phyloP scores from a whole-genome alignment of 495 filamentous ascomycete species.

The Neurospora hispaniola region DNA sequence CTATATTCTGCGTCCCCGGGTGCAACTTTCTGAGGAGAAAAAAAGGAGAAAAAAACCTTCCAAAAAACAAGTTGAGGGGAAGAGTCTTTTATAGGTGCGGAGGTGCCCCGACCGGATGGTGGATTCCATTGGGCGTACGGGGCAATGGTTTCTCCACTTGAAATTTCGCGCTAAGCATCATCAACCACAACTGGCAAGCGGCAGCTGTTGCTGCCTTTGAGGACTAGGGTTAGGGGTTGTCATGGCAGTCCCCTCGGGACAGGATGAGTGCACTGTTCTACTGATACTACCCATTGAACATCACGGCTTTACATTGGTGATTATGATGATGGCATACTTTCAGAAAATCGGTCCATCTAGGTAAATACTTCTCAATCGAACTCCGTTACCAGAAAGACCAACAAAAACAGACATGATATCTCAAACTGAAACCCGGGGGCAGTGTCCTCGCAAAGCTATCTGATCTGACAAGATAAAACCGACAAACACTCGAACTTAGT shows the following conservation, averaged over 20 bases:
- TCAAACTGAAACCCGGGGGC: background rate
- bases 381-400: background rate
- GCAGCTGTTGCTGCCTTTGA: background rate
- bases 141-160: background rate
- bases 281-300: background rate
- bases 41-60: constrained; percentile 10
- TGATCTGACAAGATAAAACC: background rate
- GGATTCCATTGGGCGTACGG: background rate
- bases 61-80: background rate
- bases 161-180: background rate
- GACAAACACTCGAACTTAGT: background rate
- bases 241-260: background rate
- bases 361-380: background rate
- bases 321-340: background rate
- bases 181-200: background rate
- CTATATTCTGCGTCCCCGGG: constrained; percentile 33
- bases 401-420: background rate
- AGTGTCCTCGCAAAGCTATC: background rate
- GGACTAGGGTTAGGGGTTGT: background rate
- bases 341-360: background rate
- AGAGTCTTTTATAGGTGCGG: too few species aligned
- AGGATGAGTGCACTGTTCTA: background rate
- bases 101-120: too few species aligned
- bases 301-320: background rate
- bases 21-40: constrained; percentile 36